A percentile compares a stretch with the other conserved stretches of the same genome.
Evolutionary conservation across 495 filamentous ascomycete genomes (phyloP).

Genomic region (Neurospora sp.): DNA sequence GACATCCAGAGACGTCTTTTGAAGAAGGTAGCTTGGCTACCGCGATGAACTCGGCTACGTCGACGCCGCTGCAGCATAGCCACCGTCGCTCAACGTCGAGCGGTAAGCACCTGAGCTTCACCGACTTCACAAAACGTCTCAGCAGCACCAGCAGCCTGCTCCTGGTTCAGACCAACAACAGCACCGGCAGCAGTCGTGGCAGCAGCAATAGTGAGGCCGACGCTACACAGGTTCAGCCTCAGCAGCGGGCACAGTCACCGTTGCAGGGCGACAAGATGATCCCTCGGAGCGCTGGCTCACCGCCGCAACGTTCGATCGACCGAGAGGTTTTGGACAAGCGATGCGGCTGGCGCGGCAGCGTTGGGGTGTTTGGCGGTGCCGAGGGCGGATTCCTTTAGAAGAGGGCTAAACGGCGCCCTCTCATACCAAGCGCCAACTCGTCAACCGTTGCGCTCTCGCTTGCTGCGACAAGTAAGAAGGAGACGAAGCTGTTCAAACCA

Average conservation of each 20-base stretch:
- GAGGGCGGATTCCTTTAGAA: conserved; percentile 30
- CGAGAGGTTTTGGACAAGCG: conserved; percentile 10
- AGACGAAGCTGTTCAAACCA: background rate
- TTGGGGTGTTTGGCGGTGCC: conserved; percentile 40
- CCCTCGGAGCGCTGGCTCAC: background rate
- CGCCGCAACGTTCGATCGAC: conserved; percentile 8
- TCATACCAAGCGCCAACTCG: background rate
- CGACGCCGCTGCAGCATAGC: conserved; percentile 12
- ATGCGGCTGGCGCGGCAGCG: conserved; percentile 38
- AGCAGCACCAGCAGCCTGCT: conserved; percentile 43
- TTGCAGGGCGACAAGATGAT: background rate
- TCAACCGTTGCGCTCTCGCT: background rate
- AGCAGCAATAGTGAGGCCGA: conserved; percentile 26
- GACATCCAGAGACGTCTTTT: background rate
- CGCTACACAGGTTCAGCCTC: conserved; percentile 1
- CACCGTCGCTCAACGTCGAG: conserved; percentile 35
- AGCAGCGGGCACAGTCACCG: conserved; percentile 1
- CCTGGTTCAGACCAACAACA: conserved; percentile 42
- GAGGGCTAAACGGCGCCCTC: background rate
- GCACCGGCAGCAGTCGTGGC: conserved; percentile 35
- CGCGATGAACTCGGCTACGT: conserved; percentile 8
- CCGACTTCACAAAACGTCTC: conserved; percentile 44
- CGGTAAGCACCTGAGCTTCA: conserved; percentile 40
- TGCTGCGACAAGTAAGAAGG: background rate
- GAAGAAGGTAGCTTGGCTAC: conserved; percentile 12